phyloP scores from a whole-genome alignment of 345 rosid species.

The Brassica rapa region DNA sequence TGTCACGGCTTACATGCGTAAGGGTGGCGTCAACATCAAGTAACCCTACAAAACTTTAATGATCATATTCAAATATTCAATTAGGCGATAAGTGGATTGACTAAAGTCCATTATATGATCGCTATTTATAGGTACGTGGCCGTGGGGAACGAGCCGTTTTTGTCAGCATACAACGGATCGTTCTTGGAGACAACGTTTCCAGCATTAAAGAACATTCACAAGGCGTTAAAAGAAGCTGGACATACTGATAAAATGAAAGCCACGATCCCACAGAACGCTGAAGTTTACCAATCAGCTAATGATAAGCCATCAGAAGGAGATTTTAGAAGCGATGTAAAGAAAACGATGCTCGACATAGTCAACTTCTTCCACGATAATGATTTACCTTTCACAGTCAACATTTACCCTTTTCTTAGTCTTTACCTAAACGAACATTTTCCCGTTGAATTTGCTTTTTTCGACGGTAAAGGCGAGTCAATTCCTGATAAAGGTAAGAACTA shows the following conservation, averaged over 20 bases:
- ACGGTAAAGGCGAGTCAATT: slow-evolving; percentile 33
- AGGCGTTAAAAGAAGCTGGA: slow-evolving; percentile 63
- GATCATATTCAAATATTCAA: background rate
- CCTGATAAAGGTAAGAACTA: slow-evolving; percentile 49
- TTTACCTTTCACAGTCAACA: slow-evolving; percentile 76
- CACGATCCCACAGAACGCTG: slow-evolving; percentile 70
- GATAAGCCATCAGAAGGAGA: slow-evolving; percentile 67
- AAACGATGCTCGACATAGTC: slow-evolving; percentile 48
- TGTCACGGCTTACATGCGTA: slow-evolving; percentile 49
- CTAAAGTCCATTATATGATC: background rate
- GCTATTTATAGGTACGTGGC: slow-evolving; percentile 64
- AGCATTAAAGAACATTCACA: slow-evolving; percentile 69
- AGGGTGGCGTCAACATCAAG: slow-evolving; percentile 68
- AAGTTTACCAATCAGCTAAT: slow-evolving; percentile 61
- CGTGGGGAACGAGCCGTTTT: slow-evolving; percentile 87
- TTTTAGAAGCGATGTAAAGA: slow-evolving; percentile 55
- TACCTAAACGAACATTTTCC: slow-evolving; percentile 64
- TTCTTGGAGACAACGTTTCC: slow-evolving; percentile 51
- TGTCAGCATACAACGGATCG: slow-evolving; percentile 63
- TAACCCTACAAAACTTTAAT: slow-evolving; percentile 17
- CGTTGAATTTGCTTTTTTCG: slow-evolving; percentile 61
- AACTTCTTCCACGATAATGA: slow-evolving; percentile 47
- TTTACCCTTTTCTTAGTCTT: slow-evolving; percentile 85
- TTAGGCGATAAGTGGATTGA: background rate
- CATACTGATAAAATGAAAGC: slow-evolving; percentile 59